phyloP scores from a whole-genome alignment of 441 rosid genomes.

The Macaranga tanarius region DNA sequence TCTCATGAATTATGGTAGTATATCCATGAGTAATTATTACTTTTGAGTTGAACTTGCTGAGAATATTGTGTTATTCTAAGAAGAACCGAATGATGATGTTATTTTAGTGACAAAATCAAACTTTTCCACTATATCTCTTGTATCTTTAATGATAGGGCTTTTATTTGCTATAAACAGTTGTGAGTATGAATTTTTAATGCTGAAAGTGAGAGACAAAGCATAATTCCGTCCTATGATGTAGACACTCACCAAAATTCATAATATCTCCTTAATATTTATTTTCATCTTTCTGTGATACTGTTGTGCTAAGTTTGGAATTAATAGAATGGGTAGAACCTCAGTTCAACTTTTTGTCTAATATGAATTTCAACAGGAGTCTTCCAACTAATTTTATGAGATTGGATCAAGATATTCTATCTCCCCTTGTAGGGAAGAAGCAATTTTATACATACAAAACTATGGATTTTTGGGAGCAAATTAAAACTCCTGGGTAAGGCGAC shows the following conservation, averaged over 20 bases:
- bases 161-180: not conserved
- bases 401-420: conserved; percentile 93
- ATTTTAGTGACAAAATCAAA: not conserved
- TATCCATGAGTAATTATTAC: not conserved
- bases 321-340: not conserved
- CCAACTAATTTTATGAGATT: conserved; percentile 77
- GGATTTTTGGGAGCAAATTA: conserved; percentile 98
- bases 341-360: conserved; percentile 19
- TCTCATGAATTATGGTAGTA: no score
- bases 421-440: conserved; percentile 89
- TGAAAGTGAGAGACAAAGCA: not conserved
- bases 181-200: not conserved
- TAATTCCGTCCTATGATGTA: not conserved
- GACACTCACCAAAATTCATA: not conserved
- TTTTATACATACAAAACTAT: conserved; percentile 75
- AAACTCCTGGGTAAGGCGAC: conserved; percentile 76
- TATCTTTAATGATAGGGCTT: not conserved
- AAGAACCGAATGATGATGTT: not conserved
- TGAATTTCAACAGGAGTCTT: conserved; percentile 46
- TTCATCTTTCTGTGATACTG: not conserved
- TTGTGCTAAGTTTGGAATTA: not conserved
- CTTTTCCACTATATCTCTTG: not conserved
- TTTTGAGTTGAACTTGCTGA: not conserved
- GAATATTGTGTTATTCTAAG: not conserved
- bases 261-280: not conserved